Evolutionary conservation across 306 rosid genomes (phyloP), one percentile per base, ranked within the genome.

Genomic region (Castanopsis chinensis): DNA sequence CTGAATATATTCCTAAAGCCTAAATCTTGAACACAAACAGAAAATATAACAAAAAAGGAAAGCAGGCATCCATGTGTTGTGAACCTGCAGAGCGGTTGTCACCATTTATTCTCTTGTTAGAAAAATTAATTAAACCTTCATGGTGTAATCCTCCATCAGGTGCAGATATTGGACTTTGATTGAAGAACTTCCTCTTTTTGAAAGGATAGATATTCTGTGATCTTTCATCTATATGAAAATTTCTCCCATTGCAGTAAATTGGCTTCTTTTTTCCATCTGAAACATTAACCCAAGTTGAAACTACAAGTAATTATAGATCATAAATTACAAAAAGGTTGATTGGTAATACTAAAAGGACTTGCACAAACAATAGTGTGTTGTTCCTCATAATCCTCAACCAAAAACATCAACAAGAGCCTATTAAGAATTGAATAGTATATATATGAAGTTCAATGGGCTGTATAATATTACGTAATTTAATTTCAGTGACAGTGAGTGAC

Each of bases 131-230:
- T 71, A 51, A 53, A 74, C 77, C 82, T 72, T 88, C 89, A 79
- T 85, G 87, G n/a, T 80, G 85, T 63, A 82, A 89, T 61, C 85
- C 90, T 49, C 82, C 77, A 79, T 86, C 89, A 25, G 93, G 80
- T 23, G 88, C 33, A 75, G 90, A 49, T 0, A 90, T 72, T 35
- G 90, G 84, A 69, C 83, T 87, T 74, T 69, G 87, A 43, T 80
- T 73, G 76, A 85, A 88, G 83, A 83, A 86, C 83, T 88, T 90
- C 74, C 97, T 88, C 91, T 92, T 92, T 86, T 92, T 92, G 81
- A 90, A 90, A 77, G 97, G 97, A 85, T 87, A 92, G 72, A 88
- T 87, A 78, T 76, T 86, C 85, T 90, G 85, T 41, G 87, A 86
- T 78, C 81, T 80, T 86, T 90, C 92, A 65, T 88, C 80, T n/a